Percentiles rank a stretch among this genome's conserved stretches.
These are phyloP conservation scores for Zalaria sp. DNA, from an alignment of 2,329 filamentous ascomycete species.

Conservation along the genomic window DNA sequence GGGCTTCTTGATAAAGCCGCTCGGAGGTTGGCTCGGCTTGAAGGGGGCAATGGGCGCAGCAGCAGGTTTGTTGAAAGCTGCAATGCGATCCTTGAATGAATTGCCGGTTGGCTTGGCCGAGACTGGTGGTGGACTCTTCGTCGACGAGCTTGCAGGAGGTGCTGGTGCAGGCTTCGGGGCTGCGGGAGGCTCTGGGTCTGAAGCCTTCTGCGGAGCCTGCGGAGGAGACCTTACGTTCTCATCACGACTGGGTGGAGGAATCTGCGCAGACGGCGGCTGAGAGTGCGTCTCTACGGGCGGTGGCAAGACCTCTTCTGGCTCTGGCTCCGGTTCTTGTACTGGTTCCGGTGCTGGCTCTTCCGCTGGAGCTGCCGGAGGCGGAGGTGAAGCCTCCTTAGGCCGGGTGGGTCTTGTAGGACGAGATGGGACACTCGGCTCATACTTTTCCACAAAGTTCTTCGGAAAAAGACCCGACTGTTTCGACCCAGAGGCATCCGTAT, in stretches of 20 bases:
- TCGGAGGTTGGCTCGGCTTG: conserved; percentile 56
- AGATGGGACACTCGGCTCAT: conserved; percentile 80
- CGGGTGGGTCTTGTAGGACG: conserved; percentile 60
- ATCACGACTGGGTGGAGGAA: conserved; percentile 2
- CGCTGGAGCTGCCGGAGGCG: conserved; percentile 13
- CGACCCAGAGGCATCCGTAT: conserved; percentile 58
- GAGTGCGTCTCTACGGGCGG: not conserved
- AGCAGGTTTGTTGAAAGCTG: conserved; percentile 85
- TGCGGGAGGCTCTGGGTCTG: conserved; percentile 5
- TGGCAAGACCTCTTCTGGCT: conserved; percentile 12
- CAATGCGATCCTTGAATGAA: conserved; percentile 90
- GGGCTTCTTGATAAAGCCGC: conserved; percentile 83
- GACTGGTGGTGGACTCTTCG: conserved; percentile 48
- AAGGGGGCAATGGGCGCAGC: conserved; percentile 81
- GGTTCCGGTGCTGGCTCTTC: conserved; percentile 20
- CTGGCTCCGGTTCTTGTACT: conserved; percentile 15
- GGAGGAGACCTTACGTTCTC: conserved; percentile 13
- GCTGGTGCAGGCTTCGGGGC: conserved; percentile 19
- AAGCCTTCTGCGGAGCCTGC: conserved; percentile 8
- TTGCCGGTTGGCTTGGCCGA: conserved; percentile 59
- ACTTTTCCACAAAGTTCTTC: conserved; percentile 93
- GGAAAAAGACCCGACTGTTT: conserved; percentile 83
- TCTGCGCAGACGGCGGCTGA: not conserved
- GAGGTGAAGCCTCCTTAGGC: conserved; percentile 45
- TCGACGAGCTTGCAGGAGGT: conserved; percentile 23